Evolutionary conservation across 2,329 filamentous ascomycete species (phyloP), one percentile per base, ranked within the genome.

Genomic region (Amesomyces nigricolor): DNA sequence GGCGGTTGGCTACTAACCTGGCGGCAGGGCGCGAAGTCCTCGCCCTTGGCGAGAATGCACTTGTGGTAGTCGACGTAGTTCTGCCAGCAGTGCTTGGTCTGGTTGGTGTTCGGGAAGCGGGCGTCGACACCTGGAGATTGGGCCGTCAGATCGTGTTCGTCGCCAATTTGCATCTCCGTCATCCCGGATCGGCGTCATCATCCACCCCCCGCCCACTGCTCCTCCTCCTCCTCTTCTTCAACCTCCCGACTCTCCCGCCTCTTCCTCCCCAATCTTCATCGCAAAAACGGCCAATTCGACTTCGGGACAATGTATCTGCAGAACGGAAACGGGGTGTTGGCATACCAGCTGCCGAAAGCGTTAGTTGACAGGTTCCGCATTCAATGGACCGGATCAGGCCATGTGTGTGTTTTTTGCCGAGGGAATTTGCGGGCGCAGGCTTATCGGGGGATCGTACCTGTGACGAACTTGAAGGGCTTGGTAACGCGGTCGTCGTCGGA

Each of bases 61-160:
- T 99, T 99, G 86, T 99, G 89, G 83, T 99, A 97, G 78, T 99
- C 94, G 80, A 99, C 94, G 79, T 99, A 99, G 85, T 99, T 99
- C 77, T 99, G 95, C 94, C 94, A 99, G 89, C 94, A 99, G 85
- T 99, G 91, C 88, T 96, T 96, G 78, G 91, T 88, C 80, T 94
- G 89, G 81, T 99, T 99, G 81, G 85, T 80, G 82, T 99, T 96
- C 71, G 94, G 94, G 81, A 97, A 99, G 75, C 94, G 92, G 76
- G 94, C 94, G 75, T 99, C 94, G 80, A 95, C 95, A 81, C 94
- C 94, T 96, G 68, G 39, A 47, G n/a, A 48, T 37, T 16, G 16
- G 9, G 45, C 52, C 53, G 62, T 67, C 61, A 65, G 61, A 62
- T 54, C 62, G 61, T 65, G 63, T 35, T 26, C 32, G 3, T 35